Conservation (phyloP, 352 stramenopile genomes). For the Globisporangium rhizosaccharum region DNA sequence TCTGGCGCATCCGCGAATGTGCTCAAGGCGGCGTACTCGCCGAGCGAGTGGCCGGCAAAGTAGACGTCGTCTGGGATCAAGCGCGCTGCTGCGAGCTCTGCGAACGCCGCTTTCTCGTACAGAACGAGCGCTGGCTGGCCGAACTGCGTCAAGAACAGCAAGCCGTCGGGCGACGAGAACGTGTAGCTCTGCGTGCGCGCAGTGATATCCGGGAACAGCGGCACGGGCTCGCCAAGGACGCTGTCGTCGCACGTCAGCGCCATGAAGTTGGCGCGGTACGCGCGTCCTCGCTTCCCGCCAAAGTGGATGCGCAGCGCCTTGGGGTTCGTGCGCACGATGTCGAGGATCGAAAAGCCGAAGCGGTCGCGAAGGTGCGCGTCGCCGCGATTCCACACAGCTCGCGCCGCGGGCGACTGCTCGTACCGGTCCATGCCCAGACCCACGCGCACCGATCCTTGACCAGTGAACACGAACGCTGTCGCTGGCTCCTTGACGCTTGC, state of each 20-base stretch:
- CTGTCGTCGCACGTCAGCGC: slow-evolving; percentile 65
- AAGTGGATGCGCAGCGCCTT: slow-evolving; percentile 84
- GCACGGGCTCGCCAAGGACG: slow-evolving; percentile 36
- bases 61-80: slow-evolving; percentile 68
- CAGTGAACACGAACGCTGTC: slow-evolving; percentile 85
- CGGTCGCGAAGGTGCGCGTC: slow-evolving; percentile 61
- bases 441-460: slow-evolving; percentile 74
- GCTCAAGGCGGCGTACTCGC: slow-evolving; percentile 81
- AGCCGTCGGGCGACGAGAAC: slow-evolving; percentile 66
- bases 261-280: slow-evolving; percentile 86
- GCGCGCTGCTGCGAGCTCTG: slow-evolving; percentile 65
- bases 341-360: slow-evolving; percentile 86
- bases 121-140: slow-evolving; percentile 78
- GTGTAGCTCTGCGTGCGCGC: slow-evolving; percentile 77
- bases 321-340: slow-evolving; percentile 86
- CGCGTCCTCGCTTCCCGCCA: slow-evolving; percentile 69
- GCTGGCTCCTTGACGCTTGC: slow-evolving; percentile 60
- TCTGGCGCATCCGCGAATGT: slow-evolving; percentile 68
- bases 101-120: slow-evolving; percentile 82
- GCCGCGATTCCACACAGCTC: slow-evolving; percentile 78
- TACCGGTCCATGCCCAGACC: slow-evolving; percentile 90
- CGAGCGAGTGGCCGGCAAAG: slow-evolving; percentile 87
- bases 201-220: slow-evolving; percentile 79
- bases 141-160: slow-evolving; percentile 87
- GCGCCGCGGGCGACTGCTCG: slow-evolving; percentile 53